Evolutionary conservation across 2,329 filamentous ascomycete genomes (phyloP), one percentile per base, ranked within the genome.

Genomic region (Stemphylium lycopersici): DNA sequence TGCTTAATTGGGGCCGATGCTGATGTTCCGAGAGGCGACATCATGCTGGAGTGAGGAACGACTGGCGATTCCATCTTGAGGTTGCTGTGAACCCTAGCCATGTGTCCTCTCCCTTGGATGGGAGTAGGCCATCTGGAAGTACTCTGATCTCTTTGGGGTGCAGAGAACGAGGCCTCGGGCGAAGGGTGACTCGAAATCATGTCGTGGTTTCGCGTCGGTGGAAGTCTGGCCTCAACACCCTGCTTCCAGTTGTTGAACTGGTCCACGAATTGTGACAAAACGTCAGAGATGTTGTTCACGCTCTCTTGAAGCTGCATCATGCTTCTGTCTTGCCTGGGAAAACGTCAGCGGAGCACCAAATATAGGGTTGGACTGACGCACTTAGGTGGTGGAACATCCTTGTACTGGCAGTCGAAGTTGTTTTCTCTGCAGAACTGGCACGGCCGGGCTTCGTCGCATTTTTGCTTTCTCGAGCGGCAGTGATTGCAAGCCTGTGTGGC

Each of bases 381-480:
- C 90, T 96, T 93, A 70, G 96, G 95, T 13, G 91, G 91, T 18
- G 91, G 90, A 5, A 95, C 89, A 69, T 97, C 93, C 62, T 93
- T 87, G 75, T 97, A 98, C 74, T 90, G 88, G 79, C 95, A 99
- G 48, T 87, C 83, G 29, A 91, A 83, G 62, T 84, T 87, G 72
- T 96, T 96, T 64, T 98, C 93, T 66, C 89, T 89, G 74, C 95
- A 99, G 67, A 87, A 86, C 48, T 72, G 67, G 54, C 75, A 77
- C 5, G 75, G 75, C 38, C 73, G 64, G 12, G 68, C 65, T 59
- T 77, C 75, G 58, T 77, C 74, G 53, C 75, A 20, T 20, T 20
- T 20, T 20, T 20, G 20, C 20, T 20, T 20, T 20, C 20, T 20
- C 20, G 20, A 20, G 48, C 75, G 71, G 50, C 75, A 77, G 48